Conservation (phyloP, 768 basidiomycete genomes). For the Amanita brunnescens region DNA sequence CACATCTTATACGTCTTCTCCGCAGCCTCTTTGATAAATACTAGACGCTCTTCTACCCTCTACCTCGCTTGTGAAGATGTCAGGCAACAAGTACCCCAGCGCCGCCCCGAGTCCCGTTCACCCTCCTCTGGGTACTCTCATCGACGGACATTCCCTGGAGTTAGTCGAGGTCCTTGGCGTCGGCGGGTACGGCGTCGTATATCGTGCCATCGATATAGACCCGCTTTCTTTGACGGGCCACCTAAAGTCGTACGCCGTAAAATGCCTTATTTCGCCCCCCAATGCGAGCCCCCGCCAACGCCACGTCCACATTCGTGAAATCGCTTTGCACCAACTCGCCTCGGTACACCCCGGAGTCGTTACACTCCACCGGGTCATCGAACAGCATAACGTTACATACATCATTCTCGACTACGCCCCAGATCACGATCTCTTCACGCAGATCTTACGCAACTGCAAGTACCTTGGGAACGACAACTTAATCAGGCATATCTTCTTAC, state of each 20-base stretch:
- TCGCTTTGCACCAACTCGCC: slow-evolving; percentile 75
- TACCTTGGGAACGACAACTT: slow-evolving; percentile 85
- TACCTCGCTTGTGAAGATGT: slow-evolving; percentile 21
- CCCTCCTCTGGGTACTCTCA: slow-evolving; percentile 68
- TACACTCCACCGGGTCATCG: slow-evolving; percentile 85
- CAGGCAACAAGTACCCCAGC: slow-evolving; percentile 26
- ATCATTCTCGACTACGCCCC: slow-evolving; percentile 93
- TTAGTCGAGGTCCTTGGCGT: slow-evolving; percentile 87
- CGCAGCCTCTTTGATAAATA: slow-evolving; percentile 35
- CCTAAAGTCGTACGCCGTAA: slow-evolving; percentile 76
- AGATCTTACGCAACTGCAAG: slow-evolving; percentile 74
- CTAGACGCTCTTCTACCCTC: slow-evolving; percentile 13
- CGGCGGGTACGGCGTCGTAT: slow-evolving; percentile 95
- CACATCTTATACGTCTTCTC: slow-evolving; percentile 25
- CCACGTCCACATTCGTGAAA: slow-evolving; percentile 86
- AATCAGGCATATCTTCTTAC: slow-evolving; percentile 90
- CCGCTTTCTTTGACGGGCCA: slow-evolving; percentile 27
- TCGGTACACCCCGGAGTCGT: slow-evolving; percentile 81
- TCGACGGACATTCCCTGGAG: slow-evolving; percentile 82
- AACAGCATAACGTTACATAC: slow-evolving; percentile 77
- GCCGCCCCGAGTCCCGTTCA: slow-evolving; percentile 34
- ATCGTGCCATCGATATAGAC: slow-evolving; percentile 71
- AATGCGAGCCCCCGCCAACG: slow-evolving; percentile 51
- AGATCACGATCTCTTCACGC: slow-evolving; percentile 93
- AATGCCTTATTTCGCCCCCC: slow-evolving; percentile 68